A percentile compares a stretch with the other conserved stretches of the same genome.
These are phyloP conservation scores for Wickerhamiella occidentalis DNA, from an alignment of 805 yeast species.

Conservation along the genomic window DNA sequence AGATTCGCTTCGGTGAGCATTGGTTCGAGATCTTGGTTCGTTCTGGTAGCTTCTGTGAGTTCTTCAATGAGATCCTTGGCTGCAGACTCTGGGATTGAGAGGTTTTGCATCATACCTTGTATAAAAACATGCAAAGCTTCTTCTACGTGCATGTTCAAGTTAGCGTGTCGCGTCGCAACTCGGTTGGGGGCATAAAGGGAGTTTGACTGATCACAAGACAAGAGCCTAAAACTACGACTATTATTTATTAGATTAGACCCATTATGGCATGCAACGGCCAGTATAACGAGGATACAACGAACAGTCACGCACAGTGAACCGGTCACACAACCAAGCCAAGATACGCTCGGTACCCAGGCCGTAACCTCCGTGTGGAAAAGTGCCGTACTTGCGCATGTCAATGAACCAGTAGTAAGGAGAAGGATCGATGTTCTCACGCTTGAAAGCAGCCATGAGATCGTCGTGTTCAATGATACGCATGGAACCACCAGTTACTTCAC, in stretches of 20 bases:
- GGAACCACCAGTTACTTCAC: constrained; percentile 97
- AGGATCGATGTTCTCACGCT: constrained; percentile 79
- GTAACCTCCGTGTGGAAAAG: constrained; percentile 98
- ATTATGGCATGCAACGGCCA: constrained; percentile 91
- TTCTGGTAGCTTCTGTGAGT: background rate
- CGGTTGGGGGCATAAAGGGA: too few relatives aligned
- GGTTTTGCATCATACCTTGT: background rate
- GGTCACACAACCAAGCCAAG: constrained; percentile 94
- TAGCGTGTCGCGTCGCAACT: background rate
- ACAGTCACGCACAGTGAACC: constrained; percentile 97
- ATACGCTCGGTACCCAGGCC: constrained; percentile 98
- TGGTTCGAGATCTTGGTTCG: background rate
- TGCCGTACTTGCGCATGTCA: constrained; percentile 93
- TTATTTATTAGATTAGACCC: background rate
- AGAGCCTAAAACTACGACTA: too few relatives aligned
- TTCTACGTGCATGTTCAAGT: background rate
- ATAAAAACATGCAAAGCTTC: background rate
- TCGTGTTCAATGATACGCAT: constrained; percentile 84
- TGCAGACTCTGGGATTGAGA: constrained; percentile 2
- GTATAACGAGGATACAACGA: constrained; percentile 94
- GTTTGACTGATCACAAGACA: too few relatives aligned
- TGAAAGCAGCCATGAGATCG: constrained; percentile 80
- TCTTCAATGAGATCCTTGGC: constrained; percentile 5
- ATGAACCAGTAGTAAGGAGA: constrained; percentile 89
- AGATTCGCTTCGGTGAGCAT: background rate